Evolutionary conservation across 352 stramenopile species (phyloP).

Genomic region (Pythium utonaiense): DNA sequence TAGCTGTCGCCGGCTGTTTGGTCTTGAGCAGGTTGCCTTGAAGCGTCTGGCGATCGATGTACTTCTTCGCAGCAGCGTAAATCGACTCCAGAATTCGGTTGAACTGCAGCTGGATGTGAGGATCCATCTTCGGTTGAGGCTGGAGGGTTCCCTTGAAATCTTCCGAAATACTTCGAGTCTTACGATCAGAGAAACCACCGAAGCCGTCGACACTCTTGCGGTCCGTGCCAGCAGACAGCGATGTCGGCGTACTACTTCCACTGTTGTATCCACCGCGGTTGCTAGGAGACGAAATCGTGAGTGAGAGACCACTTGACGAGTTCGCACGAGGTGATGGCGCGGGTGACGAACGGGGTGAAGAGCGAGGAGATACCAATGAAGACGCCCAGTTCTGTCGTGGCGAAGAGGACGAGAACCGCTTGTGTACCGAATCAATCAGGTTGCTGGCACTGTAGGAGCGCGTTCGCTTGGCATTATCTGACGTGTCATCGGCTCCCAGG

Average conservation of each 20-base stretch:
- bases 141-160: constrained; percentile 63
- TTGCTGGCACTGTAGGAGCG: constrained; percentile 84
- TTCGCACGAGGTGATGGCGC: constrained; percentile 41
- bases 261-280: constrained; percentile 57
- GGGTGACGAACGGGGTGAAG: constrained; percentile 63
- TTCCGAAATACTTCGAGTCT: constrained; percentile 76
- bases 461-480: constrained; percentile 48
- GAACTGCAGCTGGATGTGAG: constrained; percentile 79
- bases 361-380: constrained; percentile 31
- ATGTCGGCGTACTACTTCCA: constrained; percentile 62
- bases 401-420: constrained; percentile 70
- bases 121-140: constrained; percentile 79
- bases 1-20: constrained; percentile 66
- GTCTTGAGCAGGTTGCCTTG: constrained; percentile 55
- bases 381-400: constrained; percentile 10
- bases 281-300: constrained; percentile 80
- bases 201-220: constrained; percentile 57
- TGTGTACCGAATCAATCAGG: constrained; percentile 78
- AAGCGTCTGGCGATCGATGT: constrained; percentile 72
- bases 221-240: constrained; percentile 28
- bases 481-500: constrained; percentile 58
- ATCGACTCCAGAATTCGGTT: constrained; percentile 82
- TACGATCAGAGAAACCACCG: constrained; percentile 41
- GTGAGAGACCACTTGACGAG: constrained; percentile 34
- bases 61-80: constrained; percentile 81